Evolutionary conservation across 2,329 filamentous ascomycete species (phyloP).

Genomic region (Sclerotinia borealis): DNA sequence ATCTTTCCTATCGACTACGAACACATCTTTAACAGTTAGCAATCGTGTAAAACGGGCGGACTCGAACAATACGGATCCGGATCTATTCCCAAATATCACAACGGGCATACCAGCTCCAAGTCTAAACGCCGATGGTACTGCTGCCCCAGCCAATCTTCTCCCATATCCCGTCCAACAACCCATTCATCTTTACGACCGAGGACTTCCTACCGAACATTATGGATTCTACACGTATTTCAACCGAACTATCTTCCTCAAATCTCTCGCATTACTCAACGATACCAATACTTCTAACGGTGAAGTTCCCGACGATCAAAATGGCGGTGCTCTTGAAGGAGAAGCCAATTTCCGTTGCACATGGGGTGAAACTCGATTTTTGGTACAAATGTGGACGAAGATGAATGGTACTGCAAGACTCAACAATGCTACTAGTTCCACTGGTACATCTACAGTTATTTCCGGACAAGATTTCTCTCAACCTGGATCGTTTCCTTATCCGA

Average conservation of each 20-base stretch:
- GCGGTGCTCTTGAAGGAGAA: conserved; percentile 47
- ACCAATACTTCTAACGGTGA: conserved; percentile 36
- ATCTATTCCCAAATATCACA: conserved; percentile 38
- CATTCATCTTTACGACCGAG: conserved; percentile 78
- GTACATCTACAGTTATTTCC: conserved; percentile 16
- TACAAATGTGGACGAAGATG: conserved; percentile 58
- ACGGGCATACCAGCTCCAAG: conserved; percentile 57
- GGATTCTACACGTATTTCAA: conserved; percentile 92
- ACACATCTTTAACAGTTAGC: conserved; percentile 29
- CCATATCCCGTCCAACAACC: conserved; percentile 69
- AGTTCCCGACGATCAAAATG: conserved; percentile 46
- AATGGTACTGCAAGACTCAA: conserved; percentile 40
- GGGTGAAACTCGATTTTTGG: conserved; percentile 54
- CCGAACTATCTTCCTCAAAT: conserved; percentile 76
- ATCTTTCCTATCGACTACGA: conserved; percentile 54
- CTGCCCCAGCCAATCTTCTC: conserved; percentile 65
- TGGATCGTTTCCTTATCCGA: conserved; percentile 58
- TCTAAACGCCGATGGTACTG: conserved; percentile 62
- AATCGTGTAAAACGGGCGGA: conserved; percentile 16
- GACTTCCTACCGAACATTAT: conserved; percentile 75
- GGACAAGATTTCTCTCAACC: conserved; percentile 36
- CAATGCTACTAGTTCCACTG: conserved; percentile 20
- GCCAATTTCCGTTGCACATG: conserved; percentile 53
- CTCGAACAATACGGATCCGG: conserved; percentile 12
- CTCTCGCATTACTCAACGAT: conserved; percentile 43